phyloP scores from a whole-genome alignment of 768 basidiomycete genomes.

The Russula emetica region DNA sequence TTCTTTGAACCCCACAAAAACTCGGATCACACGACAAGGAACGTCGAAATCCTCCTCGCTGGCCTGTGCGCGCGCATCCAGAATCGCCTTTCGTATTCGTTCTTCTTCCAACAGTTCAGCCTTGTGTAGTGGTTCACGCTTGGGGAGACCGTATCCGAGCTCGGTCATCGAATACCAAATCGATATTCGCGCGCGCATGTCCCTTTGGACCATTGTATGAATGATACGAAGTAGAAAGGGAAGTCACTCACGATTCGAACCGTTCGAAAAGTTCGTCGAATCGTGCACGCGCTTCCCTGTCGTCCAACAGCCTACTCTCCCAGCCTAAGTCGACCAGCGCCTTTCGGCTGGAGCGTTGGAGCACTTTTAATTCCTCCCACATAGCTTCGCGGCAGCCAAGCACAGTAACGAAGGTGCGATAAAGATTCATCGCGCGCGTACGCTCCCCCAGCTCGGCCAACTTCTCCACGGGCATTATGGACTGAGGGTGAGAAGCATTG shows the following conservation, averaged over 20 bases:
- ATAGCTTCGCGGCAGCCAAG: constrained; percentile 67
- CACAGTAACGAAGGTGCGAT: constrained; percentile 56
- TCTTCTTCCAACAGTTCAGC: constrained; percentile 68
- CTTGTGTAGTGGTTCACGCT: constrained; percentile 59
- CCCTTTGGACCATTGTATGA: constrained; percentile 37
- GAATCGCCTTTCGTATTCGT: constrained; percentile 54
- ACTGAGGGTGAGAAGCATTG: constrained; percentile 22
- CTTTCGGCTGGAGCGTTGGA: constrained; percentile 52
- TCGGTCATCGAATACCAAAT: constrained; percentile 60
- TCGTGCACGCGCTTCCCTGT: constrained; percentile 16
- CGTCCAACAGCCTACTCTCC: constrained; percentile 44
- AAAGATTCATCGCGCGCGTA: constrained; percentile 67
- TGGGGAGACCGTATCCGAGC: constrained; percentile 56
- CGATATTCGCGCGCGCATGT: constrained; percentile 61
- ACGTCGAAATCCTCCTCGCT: constrained; percentile 46
- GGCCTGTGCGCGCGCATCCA: constrained; percentile 50
- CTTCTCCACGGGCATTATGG: constrained; percentile 21
- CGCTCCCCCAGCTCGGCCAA: constrained; percentile 49
- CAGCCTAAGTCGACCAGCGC: constrained; percentile 59
- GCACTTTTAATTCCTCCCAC: constrained; percentile 70
- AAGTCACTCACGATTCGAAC: constrained; percentile 24
- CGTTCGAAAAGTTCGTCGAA: constrained; percentile 26
- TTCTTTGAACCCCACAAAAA: constrained; percentile 56
- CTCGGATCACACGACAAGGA: constrained; percentile 56
- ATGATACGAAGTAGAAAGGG: constrained; percentile 3